Conservation (phyloP, 176 grass and related monocot genomes). For the Avena eriantha region DNA sequence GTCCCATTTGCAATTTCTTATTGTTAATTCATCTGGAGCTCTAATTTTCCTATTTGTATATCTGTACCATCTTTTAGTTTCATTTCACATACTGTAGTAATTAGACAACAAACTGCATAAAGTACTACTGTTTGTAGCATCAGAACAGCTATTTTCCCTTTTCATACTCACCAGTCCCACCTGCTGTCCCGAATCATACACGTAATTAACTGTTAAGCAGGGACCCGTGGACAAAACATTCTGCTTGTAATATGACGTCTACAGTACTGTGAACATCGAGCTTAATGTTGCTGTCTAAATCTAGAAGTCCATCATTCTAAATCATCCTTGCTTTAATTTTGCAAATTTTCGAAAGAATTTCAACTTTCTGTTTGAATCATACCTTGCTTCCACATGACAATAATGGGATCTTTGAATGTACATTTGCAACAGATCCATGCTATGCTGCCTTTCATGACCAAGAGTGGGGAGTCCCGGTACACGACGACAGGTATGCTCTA, state of each 20-base stretch:
- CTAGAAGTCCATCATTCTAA: neutral
- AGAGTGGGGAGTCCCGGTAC: constrained; percentile 92
- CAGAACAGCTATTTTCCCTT: neutral
- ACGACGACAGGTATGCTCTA: constrained; percentile 85
- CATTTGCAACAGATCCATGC: constrained; percentile 73
- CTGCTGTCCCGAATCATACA: constrained; percentile 13
- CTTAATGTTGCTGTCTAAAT: neutral
- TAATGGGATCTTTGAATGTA: constrained; percentile 45
- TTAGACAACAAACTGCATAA: neutral
- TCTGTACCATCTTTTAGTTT: neutral
- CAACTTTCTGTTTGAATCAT: constrained; percentile 29
- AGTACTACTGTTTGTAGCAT: neutral
- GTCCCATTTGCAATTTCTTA: neutral
- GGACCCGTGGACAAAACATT: constrained; percentile 32
- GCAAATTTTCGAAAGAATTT: constrained; percentile 17
- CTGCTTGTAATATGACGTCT: neutral
- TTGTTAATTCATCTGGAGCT: neutral
- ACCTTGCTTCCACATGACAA: constrained; percentile 27
- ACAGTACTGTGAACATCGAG: neutral
- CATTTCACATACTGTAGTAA: neutral
- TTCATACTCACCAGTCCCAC: constrained; percentile 18
- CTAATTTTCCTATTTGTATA: neutral
- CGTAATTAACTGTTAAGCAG: constrained; percentile 38
- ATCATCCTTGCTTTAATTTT: constrained; percentile 1
- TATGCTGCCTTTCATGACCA: constrained; percentile 90